Conservation (phyloP, 345 rosid genomes). For the Eucalyptus guilfoylei region DNA sequence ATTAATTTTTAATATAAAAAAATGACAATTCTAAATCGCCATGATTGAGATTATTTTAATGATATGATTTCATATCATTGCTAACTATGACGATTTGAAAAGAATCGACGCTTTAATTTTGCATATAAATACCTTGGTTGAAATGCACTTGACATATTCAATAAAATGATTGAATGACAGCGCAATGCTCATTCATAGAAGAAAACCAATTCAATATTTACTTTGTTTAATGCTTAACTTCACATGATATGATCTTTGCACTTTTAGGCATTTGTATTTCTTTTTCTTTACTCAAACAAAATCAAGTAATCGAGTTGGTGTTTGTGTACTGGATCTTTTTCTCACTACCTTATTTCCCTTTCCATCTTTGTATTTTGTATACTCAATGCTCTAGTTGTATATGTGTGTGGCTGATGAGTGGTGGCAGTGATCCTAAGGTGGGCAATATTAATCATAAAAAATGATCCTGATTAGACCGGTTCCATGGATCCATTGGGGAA, state of each 20-base stretch:
- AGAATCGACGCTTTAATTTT: too few species aligned
- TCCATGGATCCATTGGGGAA: background rate
- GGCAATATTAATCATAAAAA: background rate
- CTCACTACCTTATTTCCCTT: background rate
- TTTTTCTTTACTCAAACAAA: background rate
- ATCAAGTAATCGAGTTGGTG: background rate
- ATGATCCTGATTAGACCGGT: too few species aligned
- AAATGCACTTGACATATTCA: background rate
- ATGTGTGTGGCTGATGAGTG: background rate
- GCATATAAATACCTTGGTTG: background rate
- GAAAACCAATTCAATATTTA: background rate
- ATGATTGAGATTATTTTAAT: too few species aligned
- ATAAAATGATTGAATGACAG: background rate
- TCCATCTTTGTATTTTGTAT: background rate
- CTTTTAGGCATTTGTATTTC: background rate
- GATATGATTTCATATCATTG: too few species aligned
- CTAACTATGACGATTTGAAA: too few species aligned
- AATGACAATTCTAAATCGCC: too few species aligned
- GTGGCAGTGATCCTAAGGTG: background rate
- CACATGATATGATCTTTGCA: background rate
- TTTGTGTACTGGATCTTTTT: too few species aligned
- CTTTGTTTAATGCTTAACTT: background rate
- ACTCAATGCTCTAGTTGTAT: background rate
- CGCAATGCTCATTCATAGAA: background rate
- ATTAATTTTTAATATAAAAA: too few species aligned